phyloP scores from a whole-genome alignment of 163 green algal species.

The Coccomyxa subellipsoidea region DNA sequence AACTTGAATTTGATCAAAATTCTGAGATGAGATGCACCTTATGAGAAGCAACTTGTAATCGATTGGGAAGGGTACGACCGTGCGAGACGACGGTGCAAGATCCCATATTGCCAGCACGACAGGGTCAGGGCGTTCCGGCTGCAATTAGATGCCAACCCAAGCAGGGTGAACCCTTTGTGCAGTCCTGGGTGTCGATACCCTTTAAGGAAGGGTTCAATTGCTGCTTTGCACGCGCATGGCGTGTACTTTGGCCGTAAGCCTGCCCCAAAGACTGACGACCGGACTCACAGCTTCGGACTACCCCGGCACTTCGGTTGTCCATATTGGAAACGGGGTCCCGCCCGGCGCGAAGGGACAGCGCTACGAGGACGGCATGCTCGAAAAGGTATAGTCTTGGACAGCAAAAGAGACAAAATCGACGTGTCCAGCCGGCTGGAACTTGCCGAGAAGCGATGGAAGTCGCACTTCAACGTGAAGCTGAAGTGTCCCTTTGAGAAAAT shows the following conservation, averaged over 20 bases:
- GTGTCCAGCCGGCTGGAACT: background rate
- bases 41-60: background rate
- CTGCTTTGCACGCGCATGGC: background rate
- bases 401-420: background rate
- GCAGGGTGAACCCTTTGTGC: background rate
- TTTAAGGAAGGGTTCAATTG: background rate
- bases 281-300: background rate
- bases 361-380: background rate
- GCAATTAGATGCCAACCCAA: background rate
- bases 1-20: background rate
- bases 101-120: background rate
- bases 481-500: too few species aligned
- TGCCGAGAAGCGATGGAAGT: background rate
- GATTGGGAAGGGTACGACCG: background rate
- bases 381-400: background rate
- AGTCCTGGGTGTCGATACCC: background rate
- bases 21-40: background rate
- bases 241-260: background rate
- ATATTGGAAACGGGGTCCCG: background rate
- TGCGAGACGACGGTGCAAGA: background rate
- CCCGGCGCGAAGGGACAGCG: background rate
- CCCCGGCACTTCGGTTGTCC: background rate
- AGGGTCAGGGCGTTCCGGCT: background rate
- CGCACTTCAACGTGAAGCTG: background rate
- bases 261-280: background rate